Conservation (phyloP, 202 grass and related monocot species). For the Bolboschoenoplectus hybrid region DNA sequence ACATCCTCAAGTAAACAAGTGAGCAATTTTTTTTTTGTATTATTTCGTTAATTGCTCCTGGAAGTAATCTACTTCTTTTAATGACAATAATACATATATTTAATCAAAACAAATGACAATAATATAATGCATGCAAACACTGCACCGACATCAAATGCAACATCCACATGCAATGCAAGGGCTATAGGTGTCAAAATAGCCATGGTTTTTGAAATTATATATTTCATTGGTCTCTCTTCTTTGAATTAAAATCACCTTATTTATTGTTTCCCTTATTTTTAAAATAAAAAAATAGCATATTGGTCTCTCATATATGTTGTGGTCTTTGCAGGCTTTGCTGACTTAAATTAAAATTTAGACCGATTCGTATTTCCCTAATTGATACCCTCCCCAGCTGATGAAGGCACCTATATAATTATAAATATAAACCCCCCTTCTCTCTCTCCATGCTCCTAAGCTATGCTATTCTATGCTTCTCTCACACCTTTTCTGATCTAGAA, state of each 20-base stretch:
- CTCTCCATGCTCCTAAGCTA: background rate
- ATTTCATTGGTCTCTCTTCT: background rate
- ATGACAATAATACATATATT: background rate
- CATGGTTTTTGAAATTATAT: background rate
- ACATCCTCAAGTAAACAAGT: background rate
- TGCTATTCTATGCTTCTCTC: background rate
- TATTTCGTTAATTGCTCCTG: background rate
- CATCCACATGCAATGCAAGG: background rate
- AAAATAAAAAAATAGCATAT: background rate
- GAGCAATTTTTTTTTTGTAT: background rate
- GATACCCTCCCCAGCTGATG: constrained; percentile 34
- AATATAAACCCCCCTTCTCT: background rate
- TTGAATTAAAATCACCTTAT: background rate
- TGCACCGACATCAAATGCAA: background rate
- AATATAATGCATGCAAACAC: background rate
- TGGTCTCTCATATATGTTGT: background rate
- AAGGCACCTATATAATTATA: background rate
- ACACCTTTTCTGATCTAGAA: constrained; percentile 30
- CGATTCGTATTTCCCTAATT: constrained; percentile 25
- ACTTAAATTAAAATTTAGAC: constrained; percentile 13
- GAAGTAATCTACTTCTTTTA: constrained; percentile 2
- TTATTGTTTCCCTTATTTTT: background rate
- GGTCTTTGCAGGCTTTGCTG: constrained; percentile 15
- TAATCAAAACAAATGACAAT: too few relatives aligned
- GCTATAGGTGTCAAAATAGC: background rate